These are phyloP conservation scores for Ganoderma sinense DNA, from an alignment of 1,284 basidiomycete genomes.

Conservation along the genomic window DNA sequence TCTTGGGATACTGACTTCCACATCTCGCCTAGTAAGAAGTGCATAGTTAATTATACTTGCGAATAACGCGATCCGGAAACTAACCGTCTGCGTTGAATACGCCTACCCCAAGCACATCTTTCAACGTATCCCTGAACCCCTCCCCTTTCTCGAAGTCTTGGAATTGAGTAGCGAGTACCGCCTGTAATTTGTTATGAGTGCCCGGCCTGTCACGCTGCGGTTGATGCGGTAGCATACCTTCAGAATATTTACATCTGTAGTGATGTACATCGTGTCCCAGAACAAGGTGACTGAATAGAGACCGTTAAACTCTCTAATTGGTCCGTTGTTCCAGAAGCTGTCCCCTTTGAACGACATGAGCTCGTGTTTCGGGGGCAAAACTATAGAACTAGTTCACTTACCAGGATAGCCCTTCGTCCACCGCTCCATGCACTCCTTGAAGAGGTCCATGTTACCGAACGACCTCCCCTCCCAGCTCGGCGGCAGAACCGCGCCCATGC, in stretches of 20 bases:
- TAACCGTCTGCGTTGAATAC: slow-evolving; percentile 35
- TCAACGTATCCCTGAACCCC: slow-evolving; percentile 18
- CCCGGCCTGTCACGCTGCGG: no score
- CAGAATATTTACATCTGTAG: slow-evolving; percentile 31
- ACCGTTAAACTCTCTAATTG: slow-evolving; percentile 24
- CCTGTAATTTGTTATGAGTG: slow-evolving; percentile 16
- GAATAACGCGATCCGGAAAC: not conserved
- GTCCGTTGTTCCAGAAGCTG: slow-evolving; percentile 21
- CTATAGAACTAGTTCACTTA: slow-evolving; percentile 5
- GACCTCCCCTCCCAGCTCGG: slow-evolving; percentile 25
- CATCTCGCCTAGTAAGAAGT: slow-evolving; percentile 14
- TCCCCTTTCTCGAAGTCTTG: slow-evolving; percentile 30
- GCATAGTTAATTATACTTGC: not conserved
- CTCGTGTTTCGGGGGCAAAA: no score
- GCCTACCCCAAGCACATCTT: slow-evolving; percentile 29
- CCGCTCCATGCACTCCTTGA: slow-evolving; percentile 18
- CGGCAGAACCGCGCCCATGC: slow-evolving; percentile 29
- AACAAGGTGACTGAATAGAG: slow-evolving; percentile 28
- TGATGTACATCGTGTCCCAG: slow-evolving; percentile 30
- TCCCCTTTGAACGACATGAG: no score
- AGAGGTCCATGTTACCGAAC: slow-evolving; percentile 30
- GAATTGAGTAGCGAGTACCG: slow-evolving; percentile 34
- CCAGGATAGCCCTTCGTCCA: slow-evolving; percentile 30
- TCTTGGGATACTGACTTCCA: slow-evolving; percentile 35
- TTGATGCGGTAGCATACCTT: slow-evolving; percentile 25